phyloP scores from a whole-genome alignment of 208 protist species.

The Leishmania aethiopica region DNA sequence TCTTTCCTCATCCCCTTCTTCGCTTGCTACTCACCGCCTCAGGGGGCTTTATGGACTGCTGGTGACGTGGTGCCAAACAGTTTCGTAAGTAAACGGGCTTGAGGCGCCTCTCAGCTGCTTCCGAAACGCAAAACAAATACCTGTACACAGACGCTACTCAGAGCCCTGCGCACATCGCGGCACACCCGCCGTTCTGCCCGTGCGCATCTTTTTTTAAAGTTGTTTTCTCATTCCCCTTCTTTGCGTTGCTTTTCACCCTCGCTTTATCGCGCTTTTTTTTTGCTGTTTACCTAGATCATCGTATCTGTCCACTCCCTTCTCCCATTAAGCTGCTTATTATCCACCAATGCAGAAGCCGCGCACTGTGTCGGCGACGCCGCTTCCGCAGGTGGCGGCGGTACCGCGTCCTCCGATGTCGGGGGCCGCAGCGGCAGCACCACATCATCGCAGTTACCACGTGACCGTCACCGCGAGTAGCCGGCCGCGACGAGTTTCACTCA shows the following conservation, averaged over 20 bases:
- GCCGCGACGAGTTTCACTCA: constrained; percentile 12
- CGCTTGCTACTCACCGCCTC: neutral
- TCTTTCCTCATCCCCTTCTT: neutral
- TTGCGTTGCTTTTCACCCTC: neutral
- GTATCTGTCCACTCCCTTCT: neutral
- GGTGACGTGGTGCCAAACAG: neutral
- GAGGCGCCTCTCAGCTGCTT: neutral
- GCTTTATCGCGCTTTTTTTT: neutral
- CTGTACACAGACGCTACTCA: neutral
- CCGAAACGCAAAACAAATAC: neutral
- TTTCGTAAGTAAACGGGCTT: no score
- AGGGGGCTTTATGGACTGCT: neutral
- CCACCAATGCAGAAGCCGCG: constrained; percentile 8
- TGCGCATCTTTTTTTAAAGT: neutral
- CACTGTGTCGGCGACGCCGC: neutral
- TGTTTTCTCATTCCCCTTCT: neutral
- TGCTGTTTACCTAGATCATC: neutral
- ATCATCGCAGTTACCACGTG: neutral
- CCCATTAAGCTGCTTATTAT: neutral
- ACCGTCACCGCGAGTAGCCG: neutral
- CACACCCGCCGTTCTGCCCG: neutral
- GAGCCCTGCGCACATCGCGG: neutral
- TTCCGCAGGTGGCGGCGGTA: neutral
- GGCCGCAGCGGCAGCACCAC: neutral
- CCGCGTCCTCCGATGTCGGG: neutral